Conservation (phyloP, 306 rosid genomes). For the Cercis canadensis region DNA sequence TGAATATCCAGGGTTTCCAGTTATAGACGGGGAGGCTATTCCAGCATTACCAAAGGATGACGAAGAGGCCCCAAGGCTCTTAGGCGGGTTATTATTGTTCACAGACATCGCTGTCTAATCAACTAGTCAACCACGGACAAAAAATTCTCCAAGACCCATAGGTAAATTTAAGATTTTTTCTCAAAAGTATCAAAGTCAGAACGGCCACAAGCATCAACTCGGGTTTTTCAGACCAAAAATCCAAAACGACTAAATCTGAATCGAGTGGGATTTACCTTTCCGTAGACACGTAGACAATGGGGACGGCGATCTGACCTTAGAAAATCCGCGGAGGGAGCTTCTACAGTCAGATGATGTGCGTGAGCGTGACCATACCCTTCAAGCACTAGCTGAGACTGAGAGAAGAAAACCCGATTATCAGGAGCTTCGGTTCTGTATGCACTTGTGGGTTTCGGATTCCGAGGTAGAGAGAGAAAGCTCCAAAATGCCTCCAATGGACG, state of each 20-base stretch:
- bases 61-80: constrained; percentile 79
- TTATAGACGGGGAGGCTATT: constrained; percentile 58
- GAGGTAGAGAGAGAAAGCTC: neutral
- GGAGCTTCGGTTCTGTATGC: neutral
- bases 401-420: constrained; percentile 21
- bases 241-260: constrained; percentile 31
- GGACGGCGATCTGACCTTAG: constrained; percentile 35
- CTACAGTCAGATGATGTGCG: neutral
- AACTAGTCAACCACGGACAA: constrained; percentile 37
- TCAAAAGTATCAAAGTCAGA: constrained; percentile 12
- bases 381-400: neutral
- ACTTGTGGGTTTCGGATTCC: neutral
- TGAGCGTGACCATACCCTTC: neutral
- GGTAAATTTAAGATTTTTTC: constrained; percentile 36
- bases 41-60: constrained; percentile 85
- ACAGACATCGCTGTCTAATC: constrained; percentile 76
- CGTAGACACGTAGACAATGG: neutral
- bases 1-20: constrained; percentile 63
- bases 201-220: constrained; percentile 3
- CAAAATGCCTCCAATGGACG: neutral
- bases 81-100: constrained; percentile 84
- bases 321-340: constrained; percentile 8
- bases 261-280: constrained; percentile 43
- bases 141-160: constrained; percentile 35
- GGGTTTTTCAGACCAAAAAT: constrained; percentile 3